Conservation (phyloP, 805 yeast species). For the Candida silvicultrix region DNA sequence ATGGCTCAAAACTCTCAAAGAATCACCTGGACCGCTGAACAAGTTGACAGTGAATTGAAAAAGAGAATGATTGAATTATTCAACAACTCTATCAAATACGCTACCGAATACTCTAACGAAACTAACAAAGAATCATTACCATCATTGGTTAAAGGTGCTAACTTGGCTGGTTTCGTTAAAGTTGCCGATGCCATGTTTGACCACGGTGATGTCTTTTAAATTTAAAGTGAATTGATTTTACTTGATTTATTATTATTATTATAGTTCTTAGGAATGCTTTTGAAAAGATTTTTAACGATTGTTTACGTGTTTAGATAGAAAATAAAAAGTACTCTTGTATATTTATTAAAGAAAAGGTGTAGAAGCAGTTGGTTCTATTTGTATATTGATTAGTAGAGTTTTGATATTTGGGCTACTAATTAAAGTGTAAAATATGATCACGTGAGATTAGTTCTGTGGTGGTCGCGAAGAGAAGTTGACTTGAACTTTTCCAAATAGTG, state of each 20-base stretch:
- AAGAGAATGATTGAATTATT: constrained; percentile 90
- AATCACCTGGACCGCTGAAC: constrained; percentile 83
- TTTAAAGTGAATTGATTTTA: not conserved
- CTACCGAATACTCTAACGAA: constrained; percentile 72
- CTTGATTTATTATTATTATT: not conserved
- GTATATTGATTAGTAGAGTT: too few species aligned
- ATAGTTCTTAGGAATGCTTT: not conserved
- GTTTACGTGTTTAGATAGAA: not conserved
- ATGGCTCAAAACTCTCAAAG: constrained; percentile 99
- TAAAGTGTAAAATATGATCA: too few species aligned
- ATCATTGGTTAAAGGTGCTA: constrained; percentile 96
- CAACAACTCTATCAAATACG: constrained; percentile 87
- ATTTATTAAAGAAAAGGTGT: not conserved
- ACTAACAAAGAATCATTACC: constrained; percentile 65
- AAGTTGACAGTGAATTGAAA: constrained; percentile 88
- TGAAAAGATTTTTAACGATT: not conserved
- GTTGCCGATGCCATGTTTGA: constrained; percentile 98
- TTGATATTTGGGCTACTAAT: too few species aligned
- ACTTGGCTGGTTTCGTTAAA: constrained; percentile 97
- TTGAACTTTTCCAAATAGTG: not conserved
- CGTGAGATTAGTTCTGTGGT: too few species aligned
- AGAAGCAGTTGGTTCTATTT: too few species aligned
- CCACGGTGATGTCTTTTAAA: constrained; percentile 73
- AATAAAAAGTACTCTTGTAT: not conserved
- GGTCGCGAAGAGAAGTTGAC: too few species aligned